These are phyloP conservation scores for Selenicereus undatus DNA, from an alignment of 148 eudicot species.

Conservation along the genomic window DNA sequence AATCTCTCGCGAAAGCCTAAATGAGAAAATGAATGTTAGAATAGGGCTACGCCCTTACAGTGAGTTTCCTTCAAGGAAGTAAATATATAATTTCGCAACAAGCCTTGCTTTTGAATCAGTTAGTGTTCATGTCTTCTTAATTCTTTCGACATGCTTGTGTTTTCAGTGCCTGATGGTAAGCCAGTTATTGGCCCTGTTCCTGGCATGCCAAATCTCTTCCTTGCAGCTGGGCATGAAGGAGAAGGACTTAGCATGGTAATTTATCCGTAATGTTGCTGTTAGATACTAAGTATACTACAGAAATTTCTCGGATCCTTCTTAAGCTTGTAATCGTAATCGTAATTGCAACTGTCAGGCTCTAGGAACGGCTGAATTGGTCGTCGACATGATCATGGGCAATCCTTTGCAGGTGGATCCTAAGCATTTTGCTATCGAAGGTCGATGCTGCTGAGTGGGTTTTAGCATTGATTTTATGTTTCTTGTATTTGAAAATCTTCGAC, in stretches of 20 bases:
- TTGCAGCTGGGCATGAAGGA: constrained; percentile 97
- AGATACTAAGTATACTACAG: neutral
- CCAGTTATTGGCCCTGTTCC: constrained; percentile 85
- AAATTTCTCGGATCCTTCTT: neutral
- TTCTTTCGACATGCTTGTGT: neutral
- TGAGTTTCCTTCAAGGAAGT: constrained; percentile 36
- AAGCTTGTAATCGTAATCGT: neutral
- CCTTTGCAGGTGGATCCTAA: constrained; percentile 49
- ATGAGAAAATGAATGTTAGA: constrained; percentile 54
- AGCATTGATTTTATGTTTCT: neutral
- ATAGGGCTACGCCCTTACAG: constrained; percentile 93
- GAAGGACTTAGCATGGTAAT: constrained; percentile 84
- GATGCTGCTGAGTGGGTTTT: constrained; percentile 24
- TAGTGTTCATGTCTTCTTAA: neutral
- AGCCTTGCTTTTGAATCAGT: neutral
- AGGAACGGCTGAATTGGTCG: constrained; percentile 89
- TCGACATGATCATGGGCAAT: constrained; percentile 66
- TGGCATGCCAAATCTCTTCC: constrained; percentile 50
- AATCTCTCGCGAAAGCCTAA: constrained; percentile 41
- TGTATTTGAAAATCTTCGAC: no score
- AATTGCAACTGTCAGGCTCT: constrained; percentile 46
- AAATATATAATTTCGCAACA: neutral
- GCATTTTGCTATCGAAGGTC: constrained; percentile 55
- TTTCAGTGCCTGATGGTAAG: constrained; percentile 88
- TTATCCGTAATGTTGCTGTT: neutral